Percentiles rank a stretch among this genome's conserved stretches.
Conservation (phyloP, 768 basidiomycete species). For the Lactarius indigo region DNA sequence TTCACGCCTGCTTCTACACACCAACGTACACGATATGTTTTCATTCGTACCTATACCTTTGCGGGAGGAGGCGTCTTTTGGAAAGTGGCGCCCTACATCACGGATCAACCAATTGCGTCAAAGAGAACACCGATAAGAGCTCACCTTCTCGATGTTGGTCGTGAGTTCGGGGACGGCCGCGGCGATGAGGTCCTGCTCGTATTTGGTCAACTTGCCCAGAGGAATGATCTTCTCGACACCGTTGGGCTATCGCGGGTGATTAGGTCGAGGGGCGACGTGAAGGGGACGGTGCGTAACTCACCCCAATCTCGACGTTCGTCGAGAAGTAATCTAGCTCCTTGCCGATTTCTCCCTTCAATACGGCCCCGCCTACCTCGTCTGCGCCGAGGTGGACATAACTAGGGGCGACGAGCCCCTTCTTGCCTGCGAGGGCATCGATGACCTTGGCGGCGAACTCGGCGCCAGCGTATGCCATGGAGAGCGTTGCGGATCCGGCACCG, state of each 20-base stretch:
- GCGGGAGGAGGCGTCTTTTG: constrained; percentile 18
- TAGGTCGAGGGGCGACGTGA: background rate
- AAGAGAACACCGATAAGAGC: constrained; percentile 24
- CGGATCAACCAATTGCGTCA: background rate
- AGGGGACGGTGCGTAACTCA: constrained; percentile 34
- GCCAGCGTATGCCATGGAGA: constrained; percentile 95
- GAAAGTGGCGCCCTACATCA: constrained; percentile 18
- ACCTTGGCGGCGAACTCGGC: constrained; percentile 84
- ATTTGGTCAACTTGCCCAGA: constrained; percentile 70
- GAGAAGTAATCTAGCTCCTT: constrained; percentile 84
- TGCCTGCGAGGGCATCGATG: constrained; percentile 80
- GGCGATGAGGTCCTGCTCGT: constrained; percentile 72
- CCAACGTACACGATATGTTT: background rate
- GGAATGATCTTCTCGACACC: constrained; percentile 81
- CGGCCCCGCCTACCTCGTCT: constrained; percentile 66
- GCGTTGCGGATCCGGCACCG: constrained; percentile 89
- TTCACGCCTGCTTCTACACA: background rate
- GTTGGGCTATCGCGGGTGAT: constrained; percentile 46
- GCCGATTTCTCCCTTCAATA: constrained; percentile 76
- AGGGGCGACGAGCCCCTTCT: constrained; percentile 81
- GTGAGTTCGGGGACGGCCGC: constrained; percentile 79
- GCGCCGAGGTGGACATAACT: constrained; percentile 79
- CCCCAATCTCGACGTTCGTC: constrained; percentile 83
- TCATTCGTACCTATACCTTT: constrained; percentile 13
- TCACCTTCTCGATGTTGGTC: constrained; percentile 67